A percentile compares a stretch with the other conserved stretches of the same genome.
phyloP scores from a whole-genome alignment of 495 filamentous ascomycete species.

The Penicillium waksmanii region DNA sequence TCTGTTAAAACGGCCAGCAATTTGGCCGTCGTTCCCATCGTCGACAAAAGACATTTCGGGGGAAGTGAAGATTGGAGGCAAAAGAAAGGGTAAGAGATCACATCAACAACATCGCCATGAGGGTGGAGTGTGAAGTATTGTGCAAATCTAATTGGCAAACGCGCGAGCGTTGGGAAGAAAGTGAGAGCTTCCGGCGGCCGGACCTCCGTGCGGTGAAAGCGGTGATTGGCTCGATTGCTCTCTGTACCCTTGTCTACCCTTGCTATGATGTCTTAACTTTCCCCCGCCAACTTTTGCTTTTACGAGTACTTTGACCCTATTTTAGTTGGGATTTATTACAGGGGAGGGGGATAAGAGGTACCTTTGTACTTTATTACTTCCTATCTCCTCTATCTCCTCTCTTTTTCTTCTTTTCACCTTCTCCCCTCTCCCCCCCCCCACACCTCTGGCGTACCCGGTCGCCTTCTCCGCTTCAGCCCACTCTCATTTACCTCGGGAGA shows the following conservation, averaged over 20 bases:
- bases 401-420: slow-evolving; percentile 6
- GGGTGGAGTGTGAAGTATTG: slow-evolving; percentile 4
- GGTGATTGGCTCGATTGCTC: slow-evolving; percentile 26
- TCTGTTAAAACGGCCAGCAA: slow-evolving; percentile 38
- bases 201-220: slow-evolving; percentile 14
- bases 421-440: not conserved
- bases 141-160: slow-evolving; percentile 12
- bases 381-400: slow-evolving; percentile 1
- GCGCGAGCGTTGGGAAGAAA: slow-evolving; percentile 21
- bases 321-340: not conserved
- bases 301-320: not conserved
- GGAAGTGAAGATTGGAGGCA: slow-evolving; percentile 9
- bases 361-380: slow-evolving; percentile 4
- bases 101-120: slow-evolving; percentile 1
- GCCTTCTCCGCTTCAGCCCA: slow-evolving; percentile 7
- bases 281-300: not conserved
- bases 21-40: slow-evolving; percentile 43
- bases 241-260: not conserved
- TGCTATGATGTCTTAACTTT: slow-evolving; percentile 25
- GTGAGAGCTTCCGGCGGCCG: slow-evolving; percentile 12
- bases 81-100: not conserved
- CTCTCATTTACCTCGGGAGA: not conserved
- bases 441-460: not conserved
- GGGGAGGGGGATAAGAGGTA: not conserved
- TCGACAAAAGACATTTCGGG: slow-evolving; percentile 47